Conservation (phyloP, 257 asterid genomes). For the Ehretia macrophylla region DNA sequence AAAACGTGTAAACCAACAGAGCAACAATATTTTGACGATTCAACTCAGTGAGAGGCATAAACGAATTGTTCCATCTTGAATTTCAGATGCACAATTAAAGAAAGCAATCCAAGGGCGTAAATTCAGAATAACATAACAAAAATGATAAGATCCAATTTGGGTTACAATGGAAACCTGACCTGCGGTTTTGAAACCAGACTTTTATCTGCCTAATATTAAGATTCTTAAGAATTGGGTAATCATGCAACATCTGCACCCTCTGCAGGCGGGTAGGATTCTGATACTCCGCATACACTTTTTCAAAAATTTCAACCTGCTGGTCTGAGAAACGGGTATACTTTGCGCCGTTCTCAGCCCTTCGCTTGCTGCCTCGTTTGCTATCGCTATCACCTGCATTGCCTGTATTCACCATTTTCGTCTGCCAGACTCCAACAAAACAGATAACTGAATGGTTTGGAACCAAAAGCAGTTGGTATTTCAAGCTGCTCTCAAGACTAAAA, state of each 20-base stretch:
- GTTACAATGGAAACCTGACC: slow-evolving; percentile 19
- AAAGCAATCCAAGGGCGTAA: too few species aligned
- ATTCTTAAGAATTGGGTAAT: slow-evolving; percentile 23
- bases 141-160: too few species aligned
- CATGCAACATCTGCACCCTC: slow-evolving; percentile 27
- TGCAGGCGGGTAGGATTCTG: slow-evolving; percentile 29
- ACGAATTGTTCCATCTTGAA: too few species aligned
- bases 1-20: too few species aligned
- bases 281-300: slow-evolving; percentile 32
- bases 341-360: slow-evolving; percentile 20
- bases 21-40: too few species aligned
- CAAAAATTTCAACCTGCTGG: slow-evolving; percentile 43
- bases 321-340: slow-evolving; percentile 25
- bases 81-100: too few species aligned
- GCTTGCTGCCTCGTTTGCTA: slow-evolving; percentile 12
- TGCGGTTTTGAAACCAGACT: slow-evolving; percentile 62
- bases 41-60: too few species aligned
- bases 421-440: neutral
- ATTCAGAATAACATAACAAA: too few species aligned
- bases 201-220: slow-evolving; percentile 35
- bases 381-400: slow-evolving; percentile 7
- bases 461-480: neutral
- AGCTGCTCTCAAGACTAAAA: neutral
- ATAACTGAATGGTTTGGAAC: too few species aligned
- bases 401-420: neutral